Evolutionary conservation across 768 basidiomycete species (phyloP), one percentile per base, ranked within the genome.

Genomic region (Auriculariales sp.): DNA sequence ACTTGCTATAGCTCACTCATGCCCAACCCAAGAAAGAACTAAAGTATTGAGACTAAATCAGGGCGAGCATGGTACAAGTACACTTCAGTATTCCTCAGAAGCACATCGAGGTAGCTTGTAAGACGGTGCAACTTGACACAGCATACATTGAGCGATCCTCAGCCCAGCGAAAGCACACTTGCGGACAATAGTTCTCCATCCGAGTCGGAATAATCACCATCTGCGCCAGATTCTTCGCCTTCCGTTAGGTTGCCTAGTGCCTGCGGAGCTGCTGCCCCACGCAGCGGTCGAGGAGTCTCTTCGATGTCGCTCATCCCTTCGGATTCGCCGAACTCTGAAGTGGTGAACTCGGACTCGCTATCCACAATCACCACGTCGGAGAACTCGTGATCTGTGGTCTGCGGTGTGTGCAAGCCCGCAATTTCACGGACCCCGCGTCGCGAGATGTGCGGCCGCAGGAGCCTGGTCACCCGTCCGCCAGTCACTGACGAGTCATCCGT

Each of bases 381-480:
- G 28, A 73, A 72, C 52, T 79, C 75, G 30, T 77, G 58, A 57
- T 87, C 87, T 1, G 83, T 87, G 7, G 70, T 63, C 3, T 86
- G 83, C 5, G 87, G 86, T 2, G 86, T 88, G 52, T 81, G 78
- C 33, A 87, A 62, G 4, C 61, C 58, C 4, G 63, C 58, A 1
- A 70, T 68, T 29, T 59, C 58, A 3, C 53, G 50, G 28, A 68
- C 71, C 57, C 78, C 77, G 1, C 80, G 80, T 14, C 75, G 76
- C 19, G 73, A 71, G 48, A 78, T 71, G 54, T 87, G 84, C 3
- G 88, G 88, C 30, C 88, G 78, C 22, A 91, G 72, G 46, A 91
- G 76, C 62, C 87, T 81, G 3, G 87, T 89, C 29, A 87, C 66
- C 17, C 87, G 79, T 36, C 70, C 62, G 0, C 77, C 77, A 1